These are phyloP conservation scores for Harringtonia aguacate DNA, from an alignment of 2,329 filamentous ascomycete genomes.

Conservation along the genomic window DNA sequence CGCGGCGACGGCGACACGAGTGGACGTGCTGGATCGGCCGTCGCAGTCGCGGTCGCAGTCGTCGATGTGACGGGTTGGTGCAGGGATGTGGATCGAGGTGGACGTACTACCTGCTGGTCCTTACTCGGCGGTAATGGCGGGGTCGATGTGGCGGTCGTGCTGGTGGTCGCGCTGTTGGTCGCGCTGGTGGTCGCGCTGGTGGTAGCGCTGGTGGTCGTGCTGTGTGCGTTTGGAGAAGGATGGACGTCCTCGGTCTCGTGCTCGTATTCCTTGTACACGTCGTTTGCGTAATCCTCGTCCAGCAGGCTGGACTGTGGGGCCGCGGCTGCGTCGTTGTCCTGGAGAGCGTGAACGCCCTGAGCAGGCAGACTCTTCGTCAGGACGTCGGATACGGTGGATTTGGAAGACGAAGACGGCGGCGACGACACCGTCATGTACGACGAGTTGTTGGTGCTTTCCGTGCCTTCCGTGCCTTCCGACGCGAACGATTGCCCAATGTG, in stretches of 20 bases:
- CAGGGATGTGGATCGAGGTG: constrained; percentile 9
- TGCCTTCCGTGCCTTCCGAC: constrained; percentile 26
- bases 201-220: not conserved
- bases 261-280: not conserved
- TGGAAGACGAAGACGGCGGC: not conserved
- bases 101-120: not conserved
- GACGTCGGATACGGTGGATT: not conserved
- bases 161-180: not conserved
- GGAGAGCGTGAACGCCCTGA: not conserved
- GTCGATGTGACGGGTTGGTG: not conserved
- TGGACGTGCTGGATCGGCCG: not conserved
- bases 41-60: not conserved
- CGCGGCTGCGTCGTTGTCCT: no score
- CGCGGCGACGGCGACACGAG: not conserved
- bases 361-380: no score
- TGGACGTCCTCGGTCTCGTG: not conserved
- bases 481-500: constrained; percentile 11
- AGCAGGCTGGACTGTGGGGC: not conserved
- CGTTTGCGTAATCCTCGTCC: not conserved
- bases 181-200: not conserved
- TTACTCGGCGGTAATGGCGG: constrained; percentile 1
- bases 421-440: constrained; percentile 20
- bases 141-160: not conserved
- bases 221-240: not conserved
- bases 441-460: constrained; percentile 23